Base-by-base conservation (phyloP, 106 monocot species). In the Dactylorhiza incarnata region DNA sequence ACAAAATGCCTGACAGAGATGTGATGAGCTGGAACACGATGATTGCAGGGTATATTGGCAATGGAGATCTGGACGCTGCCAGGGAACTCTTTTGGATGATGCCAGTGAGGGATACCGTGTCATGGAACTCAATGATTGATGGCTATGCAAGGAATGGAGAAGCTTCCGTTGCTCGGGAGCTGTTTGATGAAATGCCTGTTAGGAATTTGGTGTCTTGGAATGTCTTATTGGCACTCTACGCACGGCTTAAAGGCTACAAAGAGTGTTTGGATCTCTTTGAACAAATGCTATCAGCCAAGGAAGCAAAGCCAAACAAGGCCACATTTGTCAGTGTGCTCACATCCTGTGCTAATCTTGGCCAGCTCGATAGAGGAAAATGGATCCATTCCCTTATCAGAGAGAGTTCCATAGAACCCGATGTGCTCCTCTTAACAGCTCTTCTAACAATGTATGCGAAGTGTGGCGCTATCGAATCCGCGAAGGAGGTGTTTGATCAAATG, bases 361-460 rank as follows among this genome's bases (percentile, higher is more conserved):
- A 81, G 15, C 89, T 94, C 7, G 82, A 84, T 1, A 80, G 80
- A 68, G 95, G 95, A 0, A 82, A 82, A 52, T 84, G 82, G 84
- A 78, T 89, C 5, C 95, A 95, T 78, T 87, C 82, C 9, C 75
- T 87, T 75, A 79, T 94, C 13, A 55, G 20, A 5, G 78, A 78
- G 6, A 45, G 58, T 5, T 22, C 50, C 7, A 29, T 10, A 10
- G 55, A 61, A 15, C 75, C 56, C 7, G 91, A 95, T 62, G 78
- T 95, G 24, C 76, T 95, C 12, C 81, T 95, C 1, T 85, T 48
- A 53, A 91, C 91, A 3, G 72, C 91, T 0, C 72, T 95, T 9
- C 51, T 95, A 17, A 87, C 87, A 4, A 95, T 95, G 95, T 95
- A 95, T 73, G 76, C 87, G 16, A 95, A 89, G 66, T 93, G 92